These are phyloP conservation scores for Ustanciosporium gigantosporum DNA, from an alignment of 1,284 basidiomycete genomes.

Conservation along the genomic window DNA sequence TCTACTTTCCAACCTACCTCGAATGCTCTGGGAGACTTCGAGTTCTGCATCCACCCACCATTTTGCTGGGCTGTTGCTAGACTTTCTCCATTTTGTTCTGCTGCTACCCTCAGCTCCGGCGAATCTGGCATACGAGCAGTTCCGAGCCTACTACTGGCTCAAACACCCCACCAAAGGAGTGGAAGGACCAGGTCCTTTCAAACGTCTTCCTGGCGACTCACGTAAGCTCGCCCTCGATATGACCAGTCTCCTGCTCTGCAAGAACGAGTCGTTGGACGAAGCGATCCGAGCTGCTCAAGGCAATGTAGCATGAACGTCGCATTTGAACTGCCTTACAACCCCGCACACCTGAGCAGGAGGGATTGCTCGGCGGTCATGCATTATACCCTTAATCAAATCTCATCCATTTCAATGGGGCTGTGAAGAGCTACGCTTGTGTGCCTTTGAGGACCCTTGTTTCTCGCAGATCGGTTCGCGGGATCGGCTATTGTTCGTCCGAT, in stretches of 20 bases:
- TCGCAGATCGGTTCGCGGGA: too few relatives aligned
- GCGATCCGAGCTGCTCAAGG: slow-evolving; percentile 16
- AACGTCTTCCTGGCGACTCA: slow-evolving; percentile 5
- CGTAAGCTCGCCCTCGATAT: slow-evolving; percentile 27
- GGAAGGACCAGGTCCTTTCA: slow-evolving; percentile 16
- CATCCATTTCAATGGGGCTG: too few relatives aligned
- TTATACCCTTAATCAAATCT: too few relatives aligned
- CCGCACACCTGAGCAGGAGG: too few relatives aligned
- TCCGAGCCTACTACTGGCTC: slow-evolving; percentile 34
- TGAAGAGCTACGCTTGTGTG: too few relatives aligned
- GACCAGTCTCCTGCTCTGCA: slow-evolving; percentile 4
- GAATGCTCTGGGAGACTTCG: slow-evolving; percentile 23
- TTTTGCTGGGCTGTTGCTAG: slow-evolving; percentile 16
- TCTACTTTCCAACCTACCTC: slow-evolving; percentile 17
- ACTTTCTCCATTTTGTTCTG: slow-evolving; percentile 27
- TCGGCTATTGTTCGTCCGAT: too few relatives aligned
- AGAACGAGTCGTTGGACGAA: slow-evolving; percentile 15
- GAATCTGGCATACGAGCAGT: slow-evolving; percentile 7
- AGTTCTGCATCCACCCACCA: slow-evolving; percentile 1
- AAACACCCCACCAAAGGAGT: slow-evolving; percentile 21
- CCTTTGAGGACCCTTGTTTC: too few relatives aligned
- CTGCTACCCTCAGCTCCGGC: slow-evolving; percentile 12
- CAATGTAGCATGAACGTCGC: too few relatives aligned
- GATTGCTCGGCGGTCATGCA: too few relatives aligned
- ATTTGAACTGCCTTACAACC: too few relatives aligned